Conservation (phyloP, 2,329 filamentous ascomycete genomes). For the Pseudogymnoascus sp. region DNA sequence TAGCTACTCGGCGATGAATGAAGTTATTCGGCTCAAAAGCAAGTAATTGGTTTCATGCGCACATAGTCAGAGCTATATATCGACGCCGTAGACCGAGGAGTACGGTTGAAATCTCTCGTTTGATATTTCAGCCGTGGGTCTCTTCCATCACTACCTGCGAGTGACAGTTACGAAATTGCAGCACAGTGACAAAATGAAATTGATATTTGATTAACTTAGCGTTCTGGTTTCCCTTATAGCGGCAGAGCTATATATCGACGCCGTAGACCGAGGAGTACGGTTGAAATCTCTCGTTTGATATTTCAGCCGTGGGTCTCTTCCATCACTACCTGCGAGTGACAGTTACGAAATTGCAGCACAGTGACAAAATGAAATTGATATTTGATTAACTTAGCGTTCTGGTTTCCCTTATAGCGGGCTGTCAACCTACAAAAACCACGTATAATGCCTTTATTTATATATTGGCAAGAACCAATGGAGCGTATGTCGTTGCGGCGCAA, state of each 20-base stretch:
- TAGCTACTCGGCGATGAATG: neutral
- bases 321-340: neutral
- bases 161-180: neutral
- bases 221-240: neutral
- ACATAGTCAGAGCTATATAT: neutral
- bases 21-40: neutral
- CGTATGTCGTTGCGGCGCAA: neutral
- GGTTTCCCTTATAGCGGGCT: neutral
- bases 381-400: neutral
- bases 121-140: neutral
- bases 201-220: neutral
- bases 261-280: neutral
- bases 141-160: neutral
- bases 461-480: neutral
- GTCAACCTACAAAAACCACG: neutral
- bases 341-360: neutral
- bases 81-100: neutral
- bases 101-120: neutral
- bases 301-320: neutral
- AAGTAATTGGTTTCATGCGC: neutral
- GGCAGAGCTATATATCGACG: too few species aligned
- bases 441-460: neutral
- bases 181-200: neutral
- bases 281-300: neutral
- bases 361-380: neutral